Base-by-base conservation (phyloP, 73 alveolate species). In the Paramecium bursaria region DNA sequence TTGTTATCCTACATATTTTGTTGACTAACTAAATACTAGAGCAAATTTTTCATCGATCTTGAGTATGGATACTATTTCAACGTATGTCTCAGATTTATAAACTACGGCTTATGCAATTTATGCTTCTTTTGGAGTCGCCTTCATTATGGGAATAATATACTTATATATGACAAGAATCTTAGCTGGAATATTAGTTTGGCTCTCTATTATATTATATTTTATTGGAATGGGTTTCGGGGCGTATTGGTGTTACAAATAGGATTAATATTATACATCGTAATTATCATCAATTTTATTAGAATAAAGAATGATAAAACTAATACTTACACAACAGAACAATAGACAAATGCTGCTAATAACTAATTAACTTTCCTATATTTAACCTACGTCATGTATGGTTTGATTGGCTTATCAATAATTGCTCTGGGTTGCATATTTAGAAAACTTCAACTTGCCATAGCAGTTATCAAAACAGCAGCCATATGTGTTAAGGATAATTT, bases 401-500 rank as follows among this genome's bases (percentile, higher is more conserved):
- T 87, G 9, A 35, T 74, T 26, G 93, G 91, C 3, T 49, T 60
- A 26, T n/a, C 76, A 21, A 6, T 85, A 26, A 53, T 87, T 6
- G 87, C 76, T 48, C 57, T 87, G 26, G 25, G 55, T 25, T 87
- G 86, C 42, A 85, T 85, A 35, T 95, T 97, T 74, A 94, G 90
- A 52, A 93, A 96, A 82, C 95, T 97, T 33, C 87, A 98, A 88
- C 86, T 96, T 49, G 99, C 98, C 17, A 86, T 97, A n/a, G 98
- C 98, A 4, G 86, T 97, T 49, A 86, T 95, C 79, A 94, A 97
- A 75, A 89, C 93, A 19, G 90, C 91, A 49, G 85, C 88, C 2
- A 31, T 46, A 21, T 79, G 54, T 67, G 79, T 77, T 2, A 55
- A 52, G 29, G 85, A 88, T 49, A 89, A 73, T 15, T 76, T 90